phyloP scores from a whole-genome alignment of 2,329 filamentous ascomycete species.

The Sordariomycetes sp. region DNA sequence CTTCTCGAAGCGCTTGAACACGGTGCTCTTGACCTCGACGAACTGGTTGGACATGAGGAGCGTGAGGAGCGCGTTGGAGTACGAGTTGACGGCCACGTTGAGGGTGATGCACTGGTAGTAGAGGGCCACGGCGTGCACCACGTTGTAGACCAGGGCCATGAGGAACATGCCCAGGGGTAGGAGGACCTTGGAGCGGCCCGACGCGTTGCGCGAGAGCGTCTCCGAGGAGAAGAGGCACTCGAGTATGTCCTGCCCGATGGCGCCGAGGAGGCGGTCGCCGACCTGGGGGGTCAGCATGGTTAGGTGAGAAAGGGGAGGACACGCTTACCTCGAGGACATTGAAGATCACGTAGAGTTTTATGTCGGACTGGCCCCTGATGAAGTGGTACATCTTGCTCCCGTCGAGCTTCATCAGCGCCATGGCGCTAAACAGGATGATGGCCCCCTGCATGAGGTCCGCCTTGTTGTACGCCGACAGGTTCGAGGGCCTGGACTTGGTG shows the following conservation, averaged over 20 bases:
- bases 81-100: conserved; percentile 97
- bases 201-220: conserved; percentile 75
- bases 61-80: conserved; percentile 89
- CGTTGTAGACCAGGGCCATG: conserved; percentile 77
- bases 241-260: conserved; percentile 88
- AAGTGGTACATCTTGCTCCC: conserved; percentile 97
- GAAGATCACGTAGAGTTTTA: conserved; percentile 98
- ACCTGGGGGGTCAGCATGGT: conserved; percentile 31
- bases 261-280: conserved; percentile 78
- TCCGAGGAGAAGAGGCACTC: conserved; percentile 93
- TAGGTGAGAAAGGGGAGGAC: not conserved
- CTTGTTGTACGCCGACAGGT: conserved; percentile 79
- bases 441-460: conserved; percentile 87
- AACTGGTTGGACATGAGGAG: conserved; percentile 95
- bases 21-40: conserved; percentile 95
- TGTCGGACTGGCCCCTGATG: conserved; percentile 89
- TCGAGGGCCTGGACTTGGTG: conserved; percentile 76
- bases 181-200: conserved; percentile 83
- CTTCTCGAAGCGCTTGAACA: conserved; percentile 98
- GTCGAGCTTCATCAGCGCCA: conserved; percentile 81
- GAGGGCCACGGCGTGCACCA: conserved; percentile 73
- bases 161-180: conserved; percentile 86
- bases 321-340: conserved; percentile 72
- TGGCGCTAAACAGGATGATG: conserved; percentile 76
- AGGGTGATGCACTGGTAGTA: conserved; percentile 98